Evolutionary conservation across 768 basidiomycete species (phyloP).

Genomic region (Russula griseocarnosa): DNA sequence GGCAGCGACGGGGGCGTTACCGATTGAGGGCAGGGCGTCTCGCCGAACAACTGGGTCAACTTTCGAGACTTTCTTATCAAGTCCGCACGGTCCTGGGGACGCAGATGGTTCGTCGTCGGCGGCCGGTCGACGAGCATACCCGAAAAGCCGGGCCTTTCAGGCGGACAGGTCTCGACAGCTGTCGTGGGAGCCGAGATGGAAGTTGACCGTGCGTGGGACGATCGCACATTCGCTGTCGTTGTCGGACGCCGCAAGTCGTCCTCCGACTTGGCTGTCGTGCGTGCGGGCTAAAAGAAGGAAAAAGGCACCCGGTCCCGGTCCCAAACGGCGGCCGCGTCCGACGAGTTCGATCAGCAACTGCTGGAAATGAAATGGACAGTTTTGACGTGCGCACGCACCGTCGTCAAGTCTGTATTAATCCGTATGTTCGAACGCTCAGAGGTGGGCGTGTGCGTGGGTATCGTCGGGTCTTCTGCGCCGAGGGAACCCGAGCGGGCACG

Average conservation of each 20-base stretch:
- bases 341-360: neutral
- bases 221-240: slow-evolving; percentile 28
- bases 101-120: slow-evolving; percentile 65
- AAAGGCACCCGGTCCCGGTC: no score
- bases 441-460: no score
- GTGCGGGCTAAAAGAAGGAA: slow-evolving; percentile 9
- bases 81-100: slow-evolving; percentile 62
- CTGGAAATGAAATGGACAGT: slow-evolving; percentile 11
- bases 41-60: slow-evolving; percentile 75
- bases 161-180: slow-evolving; percentile 21
- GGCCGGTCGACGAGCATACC: slow-evolving; percentile 39
- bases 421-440: slow-evolving; percentile 7
- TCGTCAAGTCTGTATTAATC: slow-evolving; percentile 7
- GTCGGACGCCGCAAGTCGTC: slow-evolving; percentile 38
- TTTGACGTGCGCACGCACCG: slow-evolving; percentile 8
- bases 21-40: slow-evolving; percentile 42
- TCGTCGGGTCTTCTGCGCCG: slow-evolving; percentile 9
- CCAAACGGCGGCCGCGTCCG: neutral
- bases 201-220: slow-evolving; percentile 16
- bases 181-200: slow-evolving; percentile 12
- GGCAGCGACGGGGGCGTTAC: slow-evolving; percentile 18
- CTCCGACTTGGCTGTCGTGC: slow-evolving; percentile 47
- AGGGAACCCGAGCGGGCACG: slow-evolving; percentile 16
- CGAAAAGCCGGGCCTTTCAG: slow-evolving; percentile 16
- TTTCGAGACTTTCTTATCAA: slow-evolving; percentile 72